A percentile compares a stretch with the other conserved stretches of the same genome.
Conservation (phyloP, 2,329 filamentous ascomycete genomes). For the Fusarium pseudonygamai region DNA sequence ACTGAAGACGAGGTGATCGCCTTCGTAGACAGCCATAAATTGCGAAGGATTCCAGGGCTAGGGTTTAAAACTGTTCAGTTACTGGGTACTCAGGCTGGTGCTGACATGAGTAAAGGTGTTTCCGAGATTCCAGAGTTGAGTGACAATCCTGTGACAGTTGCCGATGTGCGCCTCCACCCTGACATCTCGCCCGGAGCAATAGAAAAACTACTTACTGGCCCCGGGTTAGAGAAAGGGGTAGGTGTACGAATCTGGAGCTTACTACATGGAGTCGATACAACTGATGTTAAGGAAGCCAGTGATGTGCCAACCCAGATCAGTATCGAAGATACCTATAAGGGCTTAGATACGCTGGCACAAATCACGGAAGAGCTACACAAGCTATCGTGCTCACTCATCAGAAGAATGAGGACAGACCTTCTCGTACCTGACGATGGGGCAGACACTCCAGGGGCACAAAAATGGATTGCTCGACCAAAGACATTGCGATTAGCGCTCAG, state of each 20-base stretch:
- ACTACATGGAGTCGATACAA: slow-evolving; percentile 81
- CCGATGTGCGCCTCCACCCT: slow-evolving; percentile 69
- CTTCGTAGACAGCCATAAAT: slow-evolving; percentile 80
- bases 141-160: slow-evolving; percentile 66
- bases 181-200: slow-evolving; percentile 71
- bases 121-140: slow-evolving; percentile 45
- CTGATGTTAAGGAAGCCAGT: slow-evolving; percentile 76
- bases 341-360: slow-evolving; percentile 70
- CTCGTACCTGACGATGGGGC: slow-evolving; percentile 59
- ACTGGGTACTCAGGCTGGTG: slow-evolving; percentile 64
- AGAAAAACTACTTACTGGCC: slow-evolving; percentile 74
- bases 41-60: slow-evolving; percentile 86
- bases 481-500: slow-evolving; percentile 85
- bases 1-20: slow-evolving; percentile 62
- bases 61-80: slow-evolving; percentile 72
- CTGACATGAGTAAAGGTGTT: slow-evolving; percentile 46
- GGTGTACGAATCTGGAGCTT: slow-evolving; percentile 79
- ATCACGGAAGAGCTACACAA: slow-evolving; percentile 75
- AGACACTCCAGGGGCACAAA: slow-evolving; percentile 46
- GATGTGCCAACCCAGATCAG: slow-evolving; percentile 87
- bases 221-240: slow-evolving; percentile 76
- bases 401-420: slow-evolving; percentile 82
- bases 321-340: slow-evolving; percentile 90
- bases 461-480: slow-evolving; percentile 83
- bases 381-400: slow-evolving; percentile 75